Base-by-base conservation (phyloP, 2,329 filamentous ascomycete species). In the Nothomitra cinnamomea region DNA sequence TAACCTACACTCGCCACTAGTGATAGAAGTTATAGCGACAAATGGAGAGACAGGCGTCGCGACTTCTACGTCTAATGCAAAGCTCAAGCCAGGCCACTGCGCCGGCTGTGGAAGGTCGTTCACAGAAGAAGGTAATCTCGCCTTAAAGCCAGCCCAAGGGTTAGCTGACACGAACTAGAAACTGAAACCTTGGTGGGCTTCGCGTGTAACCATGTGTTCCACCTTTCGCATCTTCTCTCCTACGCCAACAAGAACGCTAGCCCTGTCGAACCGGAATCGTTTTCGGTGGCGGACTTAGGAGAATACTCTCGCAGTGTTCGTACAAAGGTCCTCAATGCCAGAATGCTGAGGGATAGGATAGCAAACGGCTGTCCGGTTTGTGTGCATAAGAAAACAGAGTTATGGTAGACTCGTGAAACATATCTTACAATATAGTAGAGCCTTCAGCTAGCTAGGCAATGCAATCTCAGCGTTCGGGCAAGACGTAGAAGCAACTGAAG, bases 271-370 rank as follows among this genome's bases (percentile, higher is more conserved):
- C 4, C 76, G 61, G 10, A 61, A 60, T 32, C 63, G 67, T 13
- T 67, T 69, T 24, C 58, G 75, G 53, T 69, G 82, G 54, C 59
- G 65, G 43, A 61, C n/a, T 41, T 19, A 19, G 51, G 42, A n/a
- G 42, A 50, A 22, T 54, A 54, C 17, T 57, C 56, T 42, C 28
- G 50, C 12, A 86, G 83, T 53, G 80, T 96, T 5, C 85, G 87
- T 0, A 79, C 83, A 28, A 95, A 95, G 67, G 87, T 95, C 25
- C 92, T 85, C 58, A 86, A 87, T 63, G 88, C 89, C 40, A 77
- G 87, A 58, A 65, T 95, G 53, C 68, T 95, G 56, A 76, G 81
- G 59, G 84, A 89, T 61, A 79, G 79, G 56, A 74, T 90, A 36
- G 70, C 73, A 47, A 75, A 73, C 7, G 82, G 82, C 0, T 86